Evolutionary conservation across 2,329 filamentous ascomycete species (phyloP).

Genomic region (Aspergillus terreus): DNA sequence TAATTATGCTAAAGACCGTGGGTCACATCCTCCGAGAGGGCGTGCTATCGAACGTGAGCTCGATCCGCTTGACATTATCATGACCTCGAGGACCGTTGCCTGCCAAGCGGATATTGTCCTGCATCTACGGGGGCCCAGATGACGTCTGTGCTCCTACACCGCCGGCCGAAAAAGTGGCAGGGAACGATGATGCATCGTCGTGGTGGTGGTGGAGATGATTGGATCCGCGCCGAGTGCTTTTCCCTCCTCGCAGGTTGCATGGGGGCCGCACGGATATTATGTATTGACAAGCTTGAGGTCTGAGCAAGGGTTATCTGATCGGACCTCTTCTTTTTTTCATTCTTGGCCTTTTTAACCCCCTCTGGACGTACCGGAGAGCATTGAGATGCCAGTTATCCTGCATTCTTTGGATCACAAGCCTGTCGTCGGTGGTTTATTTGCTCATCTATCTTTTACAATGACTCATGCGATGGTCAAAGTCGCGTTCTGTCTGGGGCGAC

Average conservation of each 20-base stretch:
- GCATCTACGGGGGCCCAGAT: conserved; percentile 11
- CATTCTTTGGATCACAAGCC: too few relatives aligned
- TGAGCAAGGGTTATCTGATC: background rate
- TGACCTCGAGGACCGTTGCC: conserved; percentile 10
- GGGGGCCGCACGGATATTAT: background rate
- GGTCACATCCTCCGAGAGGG: too few relatives aligned
- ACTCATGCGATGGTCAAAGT: too few relatives aligned
- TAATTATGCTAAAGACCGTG: background rate
- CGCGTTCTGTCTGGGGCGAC: too few relatives aligned
- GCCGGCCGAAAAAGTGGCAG: conserved; percentile 4
- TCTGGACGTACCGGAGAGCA: too few relatives aligned
- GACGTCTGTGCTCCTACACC: conserved; percentile 12
- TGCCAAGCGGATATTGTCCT: conserved; percentile 13
- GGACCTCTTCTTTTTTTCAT: background rate
- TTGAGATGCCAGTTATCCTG: too few relatives aligned
- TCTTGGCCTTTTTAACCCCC: too few relatives aligned
- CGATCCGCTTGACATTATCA: conserved; percentile 8
- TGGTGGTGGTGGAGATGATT: background rate
- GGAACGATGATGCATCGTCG: background rate
- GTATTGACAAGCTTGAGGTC: conserved; percentile 1
- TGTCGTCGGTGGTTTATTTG: too few relatives aligned
- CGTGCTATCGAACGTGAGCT: background rate
- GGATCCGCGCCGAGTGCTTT: background rate
- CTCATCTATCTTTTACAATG: too few relatives aligned
- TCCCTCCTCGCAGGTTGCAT: background rate